phyloP scores from a whole-genome alignment of 169 alveolate species.

The Eimeria maxima region DNA sequence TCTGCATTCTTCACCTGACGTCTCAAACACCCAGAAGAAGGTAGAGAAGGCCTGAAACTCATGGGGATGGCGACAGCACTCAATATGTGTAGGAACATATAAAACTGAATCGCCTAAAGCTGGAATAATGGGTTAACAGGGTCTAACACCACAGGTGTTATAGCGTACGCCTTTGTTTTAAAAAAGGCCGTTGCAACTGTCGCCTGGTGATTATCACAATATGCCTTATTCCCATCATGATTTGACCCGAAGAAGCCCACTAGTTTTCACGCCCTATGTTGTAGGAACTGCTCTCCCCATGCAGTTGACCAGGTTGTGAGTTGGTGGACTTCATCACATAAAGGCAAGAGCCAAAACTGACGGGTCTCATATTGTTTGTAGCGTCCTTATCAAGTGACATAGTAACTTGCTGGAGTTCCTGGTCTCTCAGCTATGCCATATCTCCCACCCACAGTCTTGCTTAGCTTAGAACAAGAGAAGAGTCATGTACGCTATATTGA shows the following conservation, averaged over 20 bases:
- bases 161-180: neutral
- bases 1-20: neutral
- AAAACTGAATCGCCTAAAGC: neutral
- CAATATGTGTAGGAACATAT: neutral
- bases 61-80: neutral
- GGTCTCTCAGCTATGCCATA: neutral
- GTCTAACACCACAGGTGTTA: neutral
- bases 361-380: neutral
- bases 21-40: neutral
- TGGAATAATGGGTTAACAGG: neutral
- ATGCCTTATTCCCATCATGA: neutral
- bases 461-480: constrained; percentile 9
- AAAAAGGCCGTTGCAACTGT: neutral
- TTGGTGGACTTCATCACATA: neutral
- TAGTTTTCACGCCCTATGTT: neutral
- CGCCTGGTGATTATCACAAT: neutral
- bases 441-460: neutral
- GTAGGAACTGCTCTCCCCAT: neutral
- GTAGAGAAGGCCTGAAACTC: neutral
- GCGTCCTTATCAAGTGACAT: neutral
- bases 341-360: neutral
- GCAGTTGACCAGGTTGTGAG: neutral
- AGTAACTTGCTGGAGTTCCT: neutral
- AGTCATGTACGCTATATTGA: neutral
- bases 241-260: constrained; percentile 3